These are phyloP conservation scores for Rubus parviflorus DNA, from an alignment of 306 rosid genomes.

Conservation along the genomic window DNA sequence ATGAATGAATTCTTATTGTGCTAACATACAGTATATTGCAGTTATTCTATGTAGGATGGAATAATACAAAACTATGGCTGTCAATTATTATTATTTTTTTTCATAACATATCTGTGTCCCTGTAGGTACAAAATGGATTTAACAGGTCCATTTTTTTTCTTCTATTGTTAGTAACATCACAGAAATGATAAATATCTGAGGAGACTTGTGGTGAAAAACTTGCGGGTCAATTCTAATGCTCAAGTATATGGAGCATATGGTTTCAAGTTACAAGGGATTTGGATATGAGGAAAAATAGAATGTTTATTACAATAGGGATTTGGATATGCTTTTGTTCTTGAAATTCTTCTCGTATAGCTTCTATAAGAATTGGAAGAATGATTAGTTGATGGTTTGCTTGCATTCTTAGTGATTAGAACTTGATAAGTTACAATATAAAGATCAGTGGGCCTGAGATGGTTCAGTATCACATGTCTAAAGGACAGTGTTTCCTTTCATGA, in stretches of 20 bases:
- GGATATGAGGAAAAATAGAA: background rate
- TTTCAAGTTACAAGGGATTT: background rate
- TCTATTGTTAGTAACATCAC: background rate
- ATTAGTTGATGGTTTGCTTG: constrained; percentile 47
- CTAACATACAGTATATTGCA: too few relatives aligned
- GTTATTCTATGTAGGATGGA: background rate
- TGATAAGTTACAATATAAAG: constrained; percentile 36
- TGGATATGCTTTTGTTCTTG: constrained; percentile 10
- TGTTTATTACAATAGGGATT: background rate
- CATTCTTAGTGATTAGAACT: constrained; percentile 31
- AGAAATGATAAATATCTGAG: background rate
- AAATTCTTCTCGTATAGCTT: constrained; percentile 32
- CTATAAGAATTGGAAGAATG: constrained; percentile 26
- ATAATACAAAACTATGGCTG: background rate
- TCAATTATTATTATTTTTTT: background rate
- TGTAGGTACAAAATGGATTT: too few relatives aligned
- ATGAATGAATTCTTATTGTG: background rate
- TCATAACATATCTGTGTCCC: background rate
- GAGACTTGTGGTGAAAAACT: background rate
- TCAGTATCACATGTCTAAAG: constrained; percentile 54
- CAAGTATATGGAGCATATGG: too few relatives aligned
- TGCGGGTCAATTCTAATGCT: background rate
- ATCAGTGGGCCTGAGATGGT: constrained; percentile 58
- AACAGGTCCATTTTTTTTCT: background rate
- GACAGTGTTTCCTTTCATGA: constrained; percentile 49